Evolutionary conservation across 495 filamentous ascomycete genomes (phyloP), one percentile per base, ranked within the genome.

Genomic region (Massariosphaeria phaeospora): DNA sequence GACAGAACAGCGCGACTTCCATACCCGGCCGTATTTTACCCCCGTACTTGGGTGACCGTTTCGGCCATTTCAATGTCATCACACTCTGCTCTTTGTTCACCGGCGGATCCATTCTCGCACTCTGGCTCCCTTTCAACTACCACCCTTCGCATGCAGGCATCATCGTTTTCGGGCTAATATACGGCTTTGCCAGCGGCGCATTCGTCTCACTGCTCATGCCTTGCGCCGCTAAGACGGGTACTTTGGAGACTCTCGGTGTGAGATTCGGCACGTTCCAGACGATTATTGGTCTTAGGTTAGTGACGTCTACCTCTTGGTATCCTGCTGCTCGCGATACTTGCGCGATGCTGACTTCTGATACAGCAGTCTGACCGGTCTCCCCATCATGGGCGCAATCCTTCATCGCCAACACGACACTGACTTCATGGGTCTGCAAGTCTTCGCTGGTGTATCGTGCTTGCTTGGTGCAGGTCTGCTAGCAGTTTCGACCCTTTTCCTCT

Each of bases 71-170:
- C 18, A 48, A 48, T 18, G 27, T 48, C 8, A 5, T 31, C 17
- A 21, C 27, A 4, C 4, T 34, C 4, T 4, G 24, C 18, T 8
- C 44, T 11, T 15, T 30, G 11, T 11, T 30, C 5, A 11, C 25
- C n/a, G 44, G 25, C 5, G 8, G 8, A 15, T 17, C n/a, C 18
- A 15, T 48, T 6, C 13, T 34, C 27, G 44, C 27, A 4, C 18
- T 48, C 24, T 48, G 44, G 44, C 4, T 48, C 25, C 44, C 44
- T 15, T 34, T 48, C 25, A 34, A 48, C n/a, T 48, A 48, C 18
- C 13, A 31, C 21, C 18, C 7, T 5, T 31, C 25, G 11, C 44
- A 31, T 15, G 44, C 25, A 5, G 44, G 44, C 17, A 8, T 48
- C 27, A 31, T 31, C 18, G 44, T 34, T 34, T 48, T 48, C 18